Base-by-base conservation (phyloP, 768 basidiomycete species). In the Amanita rubescens region DNA sequence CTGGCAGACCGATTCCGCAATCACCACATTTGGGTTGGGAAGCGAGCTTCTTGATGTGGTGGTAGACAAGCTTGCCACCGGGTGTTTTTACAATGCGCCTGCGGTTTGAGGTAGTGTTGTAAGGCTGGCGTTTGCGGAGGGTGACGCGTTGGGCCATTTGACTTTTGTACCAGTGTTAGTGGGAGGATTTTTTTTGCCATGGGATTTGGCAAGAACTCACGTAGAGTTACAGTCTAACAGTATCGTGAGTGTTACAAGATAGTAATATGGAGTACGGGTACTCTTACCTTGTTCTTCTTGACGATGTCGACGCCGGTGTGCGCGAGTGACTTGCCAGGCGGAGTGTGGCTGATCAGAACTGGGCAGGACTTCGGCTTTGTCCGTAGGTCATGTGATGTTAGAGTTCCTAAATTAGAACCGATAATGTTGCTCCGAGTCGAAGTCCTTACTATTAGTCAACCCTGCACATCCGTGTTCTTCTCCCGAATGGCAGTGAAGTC, bases 131-230 rank as follows among this genome's bases (percentile, higher is more conserved):
- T 76, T 96, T 99, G 78, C 96, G 89, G 77, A 99, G 92, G 65
- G 94, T 96, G 66, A 99, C 94, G 69, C 96, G 93, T 84, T 98
- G 95, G 74, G 92, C 93, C 95, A 97, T 97, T 25, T 46, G n/a
- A n/a, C n/a, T 15, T 46, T 3, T 9, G 11, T 8, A 46, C 27
- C 27, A 8, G 8, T 8, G 27, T 30, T 30, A 30, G 27, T 8
- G 27, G 27, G 27, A 30, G n/a, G n/a, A n/a, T n/a, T n/a, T n/a
- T 30, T 8, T 3, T 30, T 30, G 27, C 8, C 17, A 35, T 8
- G 3, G 34, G 17, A n/a, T n/a, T n/a, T n/a, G 37, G 14, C 11
- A 19, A 38, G 10, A 20, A 72, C 72, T 72, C 67, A 74, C 72
- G 66, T 66, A 64, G 63, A n/a, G 68, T 65, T 62, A 58, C 53